Conservation (phyloP, 2,329 filamentous ascomycete genomes). For the Pyrenophora teres region DNA sequence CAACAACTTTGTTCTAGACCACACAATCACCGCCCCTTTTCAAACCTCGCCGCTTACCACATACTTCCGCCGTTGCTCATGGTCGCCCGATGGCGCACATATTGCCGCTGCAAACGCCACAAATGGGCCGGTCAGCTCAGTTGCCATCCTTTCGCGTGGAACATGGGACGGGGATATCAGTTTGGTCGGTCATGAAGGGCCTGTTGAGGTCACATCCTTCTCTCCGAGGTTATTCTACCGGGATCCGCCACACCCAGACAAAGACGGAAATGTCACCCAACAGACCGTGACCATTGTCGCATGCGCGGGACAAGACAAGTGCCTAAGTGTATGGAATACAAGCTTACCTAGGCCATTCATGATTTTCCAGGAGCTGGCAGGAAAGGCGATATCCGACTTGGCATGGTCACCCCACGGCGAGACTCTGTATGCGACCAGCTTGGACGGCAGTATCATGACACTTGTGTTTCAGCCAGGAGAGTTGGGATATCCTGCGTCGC, state of each 20-base stretch:
- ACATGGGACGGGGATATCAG: slow-evolving; percentile 97
- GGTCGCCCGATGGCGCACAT: slow-evolving; percentile 96
- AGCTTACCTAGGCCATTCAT: slow-evolving; percentile 90
- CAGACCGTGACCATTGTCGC: slow-evolving; percentile 87
- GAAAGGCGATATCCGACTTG: slow-evolving; percentile 91
- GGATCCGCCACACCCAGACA: slow-evolving; percentile 63
- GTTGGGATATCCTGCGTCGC: slow-evolving; percentile 82
- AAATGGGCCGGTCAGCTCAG: slow-evolving; percentile 95
- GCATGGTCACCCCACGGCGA: slow-evolving; percentile 93
- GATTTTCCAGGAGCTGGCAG: slow-evolving; percentile 83
- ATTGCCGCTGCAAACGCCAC: slow-evolving; percentile 97
- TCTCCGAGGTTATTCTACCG: slow-evolving; percentile 86
- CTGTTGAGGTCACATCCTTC: slow-evolving; percentile 96
- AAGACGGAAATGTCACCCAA: slow-evolving; percentile 52
- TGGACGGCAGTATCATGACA: slow-evolving; percentile 86
- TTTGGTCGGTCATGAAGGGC: slow-evolving; percentile 93
- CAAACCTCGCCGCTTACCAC: slow-evolving; percentile 91
- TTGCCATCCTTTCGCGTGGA: slow-evolving; percentile 91
- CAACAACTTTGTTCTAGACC: slow-evolving; percentile 93
- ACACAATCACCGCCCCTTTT: slow-evolving; percentile 87
- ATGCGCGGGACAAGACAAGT: slow-evolving; percentile 95
- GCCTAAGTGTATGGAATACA: slow-evolving; percentile 96
- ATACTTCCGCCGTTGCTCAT: slow-evolving; percentile 94
- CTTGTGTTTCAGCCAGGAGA: slow-evolving; percentile 84
- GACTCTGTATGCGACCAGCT: slow-evolving; percentile 80